Evolutionary conservation across 139 green algal species (phyloP), one percentile per base, ranked within the genome.

Genomic region (Closterium sp.): DNA sequence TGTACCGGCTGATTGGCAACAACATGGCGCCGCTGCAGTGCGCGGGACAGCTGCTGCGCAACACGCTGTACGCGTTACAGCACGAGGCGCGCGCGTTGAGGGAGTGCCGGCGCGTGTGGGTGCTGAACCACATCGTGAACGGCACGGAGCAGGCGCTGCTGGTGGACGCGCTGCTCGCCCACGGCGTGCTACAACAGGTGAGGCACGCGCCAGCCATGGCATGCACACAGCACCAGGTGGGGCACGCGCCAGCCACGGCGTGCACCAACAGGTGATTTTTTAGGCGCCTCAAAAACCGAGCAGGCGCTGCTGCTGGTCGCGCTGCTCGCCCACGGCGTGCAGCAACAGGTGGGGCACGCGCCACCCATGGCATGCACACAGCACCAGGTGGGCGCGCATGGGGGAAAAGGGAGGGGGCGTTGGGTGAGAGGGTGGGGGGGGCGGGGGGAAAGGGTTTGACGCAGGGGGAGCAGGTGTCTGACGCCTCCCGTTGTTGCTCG

Each of bases 21-120:
- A 89, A 92, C 81, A 92, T 92, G 76, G 69, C 89, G 23, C 89
- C 89, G 30, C 81, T 92, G 33, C 89, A 92, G 69, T 92, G 81
- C 33, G 31, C 33, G 23, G 89, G 89, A 4, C 89, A 92, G 89
- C 89, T 92, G 19, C 33, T 89, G 5, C 30, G 32, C 33, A 92
- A 92, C 85, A 92, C 89, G 32, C 32, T 35, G 33, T 92, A 88
- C 31, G 89, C 89, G 16, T 16, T 92, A 5, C 32, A 92, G 33
- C 85, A 92, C 31, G 89, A 92, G 85, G 28, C 69, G 19, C 33
- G 33, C 30, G 28, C 31, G 23, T 34, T 91, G 83, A 76, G 69
- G 1, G 32, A 88, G 1, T 92, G 89, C 85, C 66, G 69, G 21
- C 89, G 88, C 31, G 28, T 64, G 32, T 92, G 89, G 89, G 81